These are phyloP conservation scores for Ensete ventricosum DNA, from an alignment of 176 grass and related monocot genomes.

Conservation along the genomic window DNA sequence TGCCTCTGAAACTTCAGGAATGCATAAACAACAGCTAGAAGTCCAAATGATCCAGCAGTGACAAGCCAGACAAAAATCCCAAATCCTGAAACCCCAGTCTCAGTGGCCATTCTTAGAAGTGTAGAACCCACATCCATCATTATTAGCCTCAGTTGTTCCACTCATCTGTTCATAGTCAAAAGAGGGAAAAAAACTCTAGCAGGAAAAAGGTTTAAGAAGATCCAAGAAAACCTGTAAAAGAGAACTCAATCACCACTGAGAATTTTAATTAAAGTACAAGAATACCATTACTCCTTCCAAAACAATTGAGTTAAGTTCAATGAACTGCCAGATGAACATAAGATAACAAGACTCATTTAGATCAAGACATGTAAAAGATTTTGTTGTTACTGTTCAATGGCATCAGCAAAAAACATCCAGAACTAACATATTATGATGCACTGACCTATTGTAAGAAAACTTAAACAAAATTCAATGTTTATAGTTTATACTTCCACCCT, in stretches of 20 bases:
- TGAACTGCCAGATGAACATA: not conserved
- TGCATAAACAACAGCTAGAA: slow-evolving; percentile 42
- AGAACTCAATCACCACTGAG: not conserved
- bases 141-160: not conserved
- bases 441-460: no score
- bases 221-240: slow-evolving; percentile 14
- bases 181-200: not conserved
- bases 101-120: slow-evolving; percentile 34
- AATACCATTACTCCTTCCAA: not conserved
- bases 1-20: slow-evolving; percentile 64
- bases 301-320: not conserved
- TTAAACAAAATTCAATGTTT: no score
- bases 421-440: no score
- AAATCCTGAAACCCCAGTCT: slow-evolving; percentile 30
- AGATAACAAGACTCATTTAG: not conserved
- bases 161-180: not conserved
- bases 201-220: not conserved
- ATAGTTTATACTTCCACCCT: no score
- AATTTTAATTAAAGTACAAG: not conserved
- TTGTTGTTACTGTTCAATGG: no score
- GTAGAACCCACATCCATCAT: slow-evolving; percentile 47
- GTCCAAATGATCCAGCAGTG: slow-evolving; percentile 53
- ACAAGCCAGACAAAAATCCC: slow-evolving; percentile 48
- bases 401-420: no score
- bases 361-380: not conserved